Base-by-base conservation (phyloP, 257 asterid genomes). In the Solanum appendiculatum region DNA sequence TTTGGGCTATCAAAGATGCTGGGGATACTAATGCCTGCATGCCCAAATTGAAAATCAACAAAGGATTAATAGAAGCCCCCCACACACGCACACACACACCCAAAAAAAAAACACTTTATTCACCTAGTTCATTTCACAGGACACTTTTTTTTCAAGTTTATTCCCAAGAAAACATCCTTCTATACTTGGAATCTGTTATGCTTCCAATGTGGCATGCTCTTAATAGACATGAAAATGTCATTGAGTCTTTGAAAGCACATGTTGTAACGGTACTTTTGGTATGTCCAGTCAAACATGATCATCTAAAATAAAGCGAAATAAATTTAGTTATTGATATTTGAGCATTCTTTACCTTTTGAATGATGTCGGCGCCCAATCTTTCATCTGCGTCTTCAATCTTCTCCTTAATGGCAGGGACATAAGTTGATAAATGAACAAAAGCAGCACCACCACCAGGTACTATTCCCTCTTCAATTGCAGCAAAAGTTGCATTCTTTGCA, bases 371-470 rank as follows among this genome's bases (percentile, higher is more conserved):
- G 29, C 99, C 99, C 15, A 97, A 91, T 56, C 94, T 88, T 91
- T 96, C 98, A 36, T 96, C 99, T 3, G 98, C 90, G 86, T 96
- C 99, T 85, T 93, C 98, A 9, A 97, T 86, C 82, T 85, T 92
- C 54, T 94, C 99, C 93, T 95, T 97, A n/a, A 97, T 94, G 20
- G 95, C 92, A 48, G 99, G 98, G 81, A 97, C 97, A 42, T 1
- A 86, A 27, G 92, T 88, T 2, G 99, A 95, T 46, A 97, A 93
- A 89, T 97, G 99, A 84, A 95, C 99, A 9, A 94, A 90, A 3
- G 99, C 99, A 29, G 99, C 99, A 39, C 99, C 99, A 36, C 99
- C 99, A 66, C 99, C 99, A 3, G 99, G 99, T 46, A 97, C 99
- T 72, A 97, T 96, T 60, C 99, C 99, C 92, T 97, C 99, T 92